phyloP scores from a whole-genome alignment of 2,329 filamentous ascomycete genomes.

The Orbilia brochopaga region DNA sequence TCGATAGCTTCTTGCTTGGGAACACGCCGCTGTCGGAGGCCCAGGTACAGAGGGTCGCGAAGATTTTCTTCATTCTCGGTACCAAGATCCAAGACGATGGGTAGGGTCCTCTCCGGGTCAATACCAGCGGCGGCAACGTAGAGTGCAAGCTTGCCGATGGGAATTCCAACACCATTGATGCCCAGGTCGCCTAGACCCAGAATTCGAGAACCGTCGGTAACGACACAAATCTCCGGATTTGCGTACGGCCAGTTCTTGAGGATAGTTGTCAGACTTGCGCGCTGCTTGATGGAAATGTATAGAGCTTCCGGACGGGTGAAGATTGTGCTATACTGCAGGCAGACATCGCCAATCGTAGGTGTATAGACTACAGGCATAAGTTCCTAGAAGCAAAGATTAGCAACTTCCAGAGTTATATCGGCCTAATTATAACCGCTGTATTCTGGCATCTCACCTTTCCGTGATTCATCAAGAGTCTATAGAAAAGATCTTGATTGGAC shows the following conservation, averaged over 20 bases:
- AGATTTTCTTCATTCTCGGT: conserved; percentile 72
- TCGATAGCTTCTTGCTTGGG: conserved; percentile 78
- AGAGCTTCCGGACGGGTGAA: conserved; percentile 94
- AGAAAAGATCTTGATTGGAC: conserved; percentile 81
- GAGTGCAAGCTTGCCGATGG: conserved; percentile 91
- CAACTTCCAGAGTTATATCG: conserved; percentile 10
- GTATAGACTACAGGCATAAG: conserved; percentile 86
- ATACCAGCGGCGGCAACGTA: conserved; percentile 97
- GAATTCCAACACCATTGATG: conserved; percentile 96
- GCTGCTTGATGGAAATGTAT: conserved; percentile 95
- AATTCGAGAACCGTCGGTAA: conserved; percentile 95
- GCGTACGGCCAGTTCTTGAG: conserved; percentile 90
- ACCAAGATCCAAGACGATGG: conserved; percentile 70
- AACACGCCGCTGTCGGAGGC: conserved; percentile 82
- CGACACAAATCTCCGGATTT: conserved; percentile 92
- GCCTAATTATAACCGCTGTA: neutral
- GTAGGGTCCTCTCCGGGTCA: conserved; percentile 80
- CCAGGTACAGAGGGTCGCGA: conserved; percentile 80
- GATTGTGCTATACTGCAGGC: conserved; percentile 91
- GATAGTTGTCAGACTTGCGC: conserved; percentile 85
- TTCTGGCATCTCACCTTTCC: conserved; percentile 60
- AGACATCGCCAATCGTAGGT: conserved; percentile 92
- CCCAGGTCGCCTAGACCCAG: conserved; percentile 92
- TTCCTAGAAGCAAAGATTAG: conserved; percentile 64
- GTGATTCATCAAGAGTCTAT: conserved; percentile 79